Evolutionary conservation across 331 rosid species (phyloP).

Genomic region (Cydonia oblonga): DNA sequence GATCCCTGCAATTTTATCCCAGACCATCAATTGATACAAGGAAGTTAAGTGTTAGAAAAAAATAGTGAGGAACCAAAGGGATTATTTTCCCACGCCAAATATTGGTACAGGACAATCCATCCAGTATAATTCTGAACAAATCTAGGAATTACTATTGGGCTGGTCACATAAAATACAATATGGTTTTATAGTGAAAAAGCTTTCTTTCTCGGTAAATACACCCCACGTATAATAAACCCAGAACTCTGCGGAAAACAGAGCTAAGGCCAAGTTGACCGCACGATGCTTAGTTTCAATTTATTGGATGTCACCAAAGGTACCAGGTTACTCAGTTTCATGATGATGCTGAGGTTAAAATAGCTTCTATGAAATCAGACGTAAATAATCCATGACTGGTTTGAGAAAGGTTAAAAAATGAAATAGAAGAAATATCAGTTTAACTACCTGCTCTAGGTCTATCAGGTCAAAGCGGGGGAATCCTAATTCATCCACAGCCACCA

Average conservation of each 20-base stretch:
- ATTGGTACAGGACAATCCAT: conserved; percentile 10
- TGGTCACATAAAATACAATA: neutral
- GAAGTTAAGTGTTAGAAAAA: conserved; percentile 1
- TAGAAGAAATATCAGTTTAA: neutral
- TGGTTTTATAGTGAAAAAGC: neutral
- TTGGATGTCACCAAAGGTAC: neutral
- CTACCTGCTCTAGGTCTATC: conserved; percentile 77
- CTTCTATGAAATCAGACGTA: neutral
- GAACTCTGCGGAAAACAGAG: neutral
- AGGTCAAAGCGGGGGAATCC: conserved; percentile 70
- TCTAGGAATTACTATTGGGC: conserved; percentile 4
- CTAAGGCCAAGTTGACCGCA: conserved; percentile 1
- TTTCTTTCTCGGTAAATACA: neutral
- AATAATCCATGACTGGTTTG: neutral
- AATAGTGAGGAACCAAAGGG: neutral
- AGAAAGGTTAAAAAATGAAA: neutral
- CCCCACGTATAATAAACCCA: neutral
- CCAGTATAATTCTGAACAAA: conserved; percentile 3
- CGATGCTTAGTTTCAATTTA: neutral
- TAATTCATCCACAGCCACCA: conserved; percentile 62
- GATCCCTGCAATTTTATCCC: conserved; percentile 61
- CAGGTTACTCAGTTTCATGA: neutral
- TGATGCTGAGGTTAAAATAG: neutral
- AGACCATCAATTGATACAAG: conserved; percentile 20
- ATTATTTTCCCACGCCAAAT: neutral